Conservation (phyloP, 495 filamentous ascomycete genomes). For the Penicillium atrosanguineum region DNA sequence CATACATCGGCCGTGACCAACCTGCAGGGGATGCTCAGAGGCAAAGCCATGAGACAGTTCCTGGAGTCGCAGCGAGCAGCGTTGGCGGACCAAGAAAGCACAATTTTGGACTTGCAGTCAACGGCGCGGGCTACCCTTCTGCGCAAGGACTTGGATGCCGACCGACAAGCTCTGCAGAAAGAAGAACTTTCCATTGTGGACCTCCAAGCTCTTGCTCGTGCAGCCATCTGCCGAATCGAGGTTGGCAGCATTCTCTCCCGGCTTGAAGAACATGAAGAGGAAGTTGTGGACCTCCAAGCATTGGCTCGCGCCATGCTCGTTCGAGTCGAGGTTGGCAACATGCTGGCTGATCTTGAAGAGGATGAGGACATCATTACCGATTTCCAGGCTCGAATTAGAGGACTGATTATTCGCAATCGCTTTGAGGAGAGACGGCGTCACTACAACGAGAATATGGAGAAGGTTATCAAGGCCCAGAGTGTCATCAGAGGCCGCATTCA, state of each 20-base stretch:
- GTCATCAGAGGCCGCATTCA: constrained; percentile 91
- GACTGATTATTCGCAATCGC: constrained; percentile 64
- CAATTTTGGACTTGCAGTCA: constrained; percentile 48
- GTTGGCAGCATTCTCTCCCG: constrained; percentile 67
- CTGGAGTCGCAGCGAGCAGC: constrained; percentile 31
- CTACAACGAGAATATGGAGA: constrained; percentile 96
- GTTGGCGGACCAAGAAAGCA: constrained; percentile 32
- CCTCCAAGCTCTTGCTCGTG: constrained; percentile 72
- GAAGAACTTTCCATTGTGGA: constrained; percentile 56
- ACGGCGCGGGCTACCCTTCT: constrained; percentile 42
- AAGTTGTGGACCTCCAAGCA: constrained; percentile 67
- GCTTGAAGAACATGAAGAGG: constrained; percentile 78
- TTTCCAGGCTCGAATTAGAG: constrained; percentile 73
- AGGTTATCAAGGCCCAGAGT: constrained; percentile 97
- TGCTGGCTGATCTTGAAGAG: constrained; percentile 73
- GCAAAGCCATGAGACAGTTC: constrained; percentile 33
- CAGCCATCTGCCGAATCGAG: constrained; percentile 69
- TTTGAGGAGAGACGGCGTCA: constrained; percentile 85
- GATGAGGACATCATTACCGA: constrained; percentile 72
- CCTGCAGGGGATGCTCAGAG: constrained; percentile 37
- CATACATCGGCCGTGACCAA: constrained; percentile 27
- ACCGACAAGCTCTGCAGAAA: constrained; percentile 56
- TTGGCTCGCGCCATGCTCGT: constrained; percentile 75
- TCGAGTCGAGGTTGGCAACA: constrained; percentile 64
- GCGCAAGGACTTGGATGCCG: constrained; percentile 39